Base-by-base conservation (phyloP, 371 early-diverging fungal species). In the Rozella allomycis region DNA sequence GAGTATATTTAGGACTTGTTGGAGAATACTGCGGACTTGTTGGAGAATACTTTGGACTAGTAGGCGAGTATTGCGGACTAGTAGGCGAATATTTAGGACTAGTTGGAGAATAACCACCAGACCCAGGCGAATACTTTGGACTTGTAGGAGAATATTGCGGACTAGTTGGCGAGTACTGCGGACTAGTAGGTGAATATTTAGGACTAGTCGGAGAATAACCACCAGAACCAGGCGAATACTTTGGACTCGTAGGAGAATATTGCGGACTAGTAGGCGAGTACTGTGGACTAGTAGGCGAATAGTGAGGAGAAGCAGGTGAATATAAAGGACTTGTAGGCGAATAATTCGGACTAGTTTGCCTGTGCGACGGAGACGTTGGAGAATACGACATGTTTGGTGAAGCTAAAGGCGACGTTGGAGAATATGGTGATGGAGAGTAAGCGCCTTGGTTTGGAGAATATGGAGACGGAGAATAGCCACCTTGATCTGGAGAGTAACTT, bases 121-220 rank as follows among this genome's bases (percentile, higher is more conserved):
- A 55, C 3, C 78, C 75, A 9, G 81, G 77, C 2, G 46, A 41
- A 39, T 70, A 70, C 17, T 42, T 42, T 2, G 74, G 70, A 22
- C 53, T 35, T 2, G 58, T 60, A 7, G 66, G 70, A 11, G 18
- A 13, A 35, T 64, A 72, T 17, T 40, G 20, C 9, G 58, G 59
- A 16, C 49, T 49, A 9, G 54, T 58, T 11, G 87, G 80, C 1
- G 66, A 49, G 39, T 74, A 74, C 3, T 52, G 42, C 9, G 74
- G 72, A 28, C 54, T 52, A 10, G 70, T 70, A 0, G 78, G 78
- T 4, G 58, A 66, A 52, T 86, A 88, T 31, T 55, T 52, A 4
- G 87, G 87, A 21, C 65, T 65, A 2, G 84, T 81, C 1, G 90
- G 85, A 4, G 65, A 57, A 45, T 80, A 46, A 3, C 5, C 5